A percentile compares a stretch with the other conserved stretches of the same genome.
phyloP scores from a whole-genome alignment of 495 filamentous ascomycete genomes.

The Aspergillus carlsbadensis region DNA sequence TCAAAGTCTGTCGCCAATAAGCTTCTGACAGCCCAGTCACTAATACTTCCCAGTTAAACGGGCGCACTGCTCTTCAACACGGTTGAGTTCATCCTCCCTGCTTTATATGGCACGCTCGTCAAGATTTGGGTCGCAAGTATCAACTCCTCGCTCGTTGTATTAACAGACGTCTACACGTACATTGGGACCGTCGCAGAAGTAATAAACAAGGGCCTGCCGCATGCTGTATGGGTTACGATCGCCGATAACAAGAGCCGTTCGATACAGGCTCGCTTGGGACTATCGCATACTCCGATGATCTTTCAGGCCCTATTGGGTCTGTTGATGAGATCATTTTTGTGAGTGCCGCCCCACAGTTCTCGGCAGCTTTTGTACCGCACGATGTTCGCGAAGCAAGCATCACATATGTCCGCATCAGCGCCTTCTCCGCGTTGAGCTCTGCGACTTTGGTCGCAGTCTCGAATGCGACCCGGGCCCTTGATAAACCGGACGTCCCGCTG shows the following conservation, averaged over 20 bases:
- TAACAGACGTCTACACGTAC: slow-evolving; percentile 64
- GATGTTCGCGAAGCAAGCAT: slow-evolving; percentile 55
- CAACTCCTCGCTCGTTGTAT: slow-evolving; percentile 62
- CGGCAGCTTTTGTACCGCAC: slow-evolving; percentile 61
- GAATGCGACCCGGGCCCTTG: slow-evolving; percentile 61
- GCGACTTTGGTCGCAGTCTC: slow-evolving; percentile 65
- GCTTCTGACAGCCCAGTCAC: neutral
- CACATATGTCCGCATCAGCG: slow-evolving; percentile 65
- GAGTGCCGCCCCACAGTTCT: slow-evolving; percentile 51
- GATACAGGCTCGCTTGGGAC: slow-evolving; percentile 49
- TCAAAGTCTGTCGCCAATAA: slow-evolving; percentile 4
- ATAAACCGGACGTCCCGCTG: slow-evolving; percentile 71
- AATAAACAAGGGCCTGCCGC: slow-evolving; percentile 71
- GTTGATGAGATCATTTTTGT: slow-evolving; percentile 65
- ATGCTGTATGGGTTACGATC: slow-evolving; percentile 68
- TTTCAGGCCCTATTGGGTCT: slow-evolving; percentile 57
- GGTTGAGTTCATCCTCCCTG: slow-evolving; percentile 62
- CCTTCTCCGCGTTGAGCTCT: slow-evolving; percentile 59
- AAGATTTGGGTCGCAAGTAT: slow-evolving; percentile 77
- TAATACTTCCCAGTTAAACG: slow-evolving; percentile 37
- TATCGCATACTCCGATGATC: slow-evolving; percentile 64
- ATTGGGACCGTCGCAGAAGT: slow-evolving; percentile 66
- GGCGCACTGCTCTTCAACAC: slow-evolving; percentile 65
- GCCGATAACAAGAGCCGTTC: slow-evolving; percentile 61
- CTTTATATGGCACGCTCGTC: slow-evolving; percentile 65